Evolutionary conservation across 805 yeast species (phyloP).

Genomic region (Helenozyma rhizophorensis): DNA sequence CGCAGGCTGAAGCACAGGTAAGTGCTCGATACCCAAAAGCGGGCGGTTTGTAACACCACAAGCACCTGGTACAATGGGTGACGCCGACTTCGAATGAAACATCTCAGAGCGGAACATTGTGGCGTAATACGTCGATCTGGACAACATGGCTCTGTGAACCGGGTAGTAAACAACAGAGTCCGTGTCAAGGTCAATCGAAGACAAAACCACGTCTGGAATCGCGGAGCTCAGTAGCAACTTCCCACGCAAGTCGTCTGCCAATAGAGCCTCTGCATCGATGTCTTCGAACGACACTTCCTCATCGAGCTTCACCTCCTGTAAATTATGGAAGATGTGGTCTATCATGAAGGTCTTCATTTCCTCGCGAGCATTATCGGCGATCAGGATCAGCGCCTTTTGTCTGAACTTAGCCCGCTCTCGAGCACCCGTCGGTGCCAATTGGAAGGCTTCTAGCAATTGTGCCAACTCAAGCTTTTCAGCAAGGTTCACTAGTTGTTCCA

Average conservation of each 20-base stretch:
- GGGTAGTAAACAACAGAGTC: constrained; percentile 47
- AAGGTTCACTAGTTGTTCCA: too few relatives aligned
- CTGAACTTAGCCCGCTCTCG: constrained; percentile 25
- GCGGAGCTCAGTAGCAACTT: constrained; percentile 19
- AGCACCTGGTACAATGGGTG: too few relatives aligned
- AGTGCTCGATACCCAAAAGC: constrained; percentile 2
- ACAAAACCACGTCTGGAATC: constrained; percentile 46
- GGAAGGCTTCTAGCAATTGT: too few relatives aligned
- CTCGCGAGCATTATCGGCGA: constrained; percentile 32
- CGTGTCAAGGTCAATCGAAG: constrained; percentile 25
- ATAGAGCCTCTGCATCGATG: constrained; percentile 12
- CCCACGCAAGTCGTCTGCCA: constrained; percentile 10
- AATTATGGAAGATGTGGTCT: constrained; percentile 18
- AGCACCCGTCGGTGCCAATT: constrained; percentile 17
- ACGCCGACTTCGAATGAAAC: constrained; percentile 14
- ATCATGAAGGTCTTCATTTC: constrained; percentile 29
- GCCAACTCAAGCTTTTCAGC: too few relatives aligned
- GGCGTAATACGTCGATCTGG: constrained; percentile 60
- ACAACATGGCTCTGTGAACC: constrained; percentile 56
- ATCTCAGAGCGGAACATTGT: constrained; percentile 54
- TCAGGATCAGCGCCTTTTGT: constrained; percentile 26
- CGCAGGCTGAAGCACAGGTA: constrained; percentile 14
- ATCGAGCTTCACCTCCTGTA: constrained; percentile 10
- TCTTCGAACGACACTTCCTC: constrained; percentile 31
- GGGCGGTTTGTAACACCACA: constrained; percentile 2